Percentiles rank a stretch among this genome's conserved stretches.
These are phyloP conservation scores for Ophiosphaerella narmari DNA, from an alignment of 2,329 filamentous ascomycete species.

Conservation along the genomic window DNA sequence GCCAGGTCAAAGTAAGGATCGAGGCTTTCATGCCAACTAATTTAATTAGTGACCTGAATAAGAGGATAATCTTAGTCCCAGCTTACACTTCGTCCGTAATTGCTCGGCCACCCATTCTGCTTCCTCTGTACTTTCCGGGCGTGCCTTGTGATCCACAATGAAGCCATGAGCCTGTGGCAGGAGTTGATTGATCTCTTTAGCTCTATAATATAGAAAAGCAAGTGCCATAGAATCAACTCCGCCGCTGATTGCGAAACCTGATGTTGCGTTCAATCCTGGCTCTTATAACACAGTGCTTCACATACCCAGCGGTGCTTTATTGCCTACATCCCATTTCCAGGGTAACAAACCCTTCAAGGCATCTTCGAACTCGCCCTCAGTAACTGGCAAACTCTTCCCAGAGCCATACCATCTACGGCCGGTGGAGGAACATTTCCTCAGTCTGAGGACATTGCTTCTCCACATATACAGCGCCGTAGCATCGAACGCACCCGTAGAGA, in stretches of 20 bases:
- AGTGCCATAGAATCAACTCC: constrained; percentile 98
- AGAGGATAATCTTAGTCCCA: neutral
- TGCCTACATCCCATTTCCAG: constrained; percentile 1
- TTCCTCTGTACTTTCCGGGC: constrained; percentile 60
- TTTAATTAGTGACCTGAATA: constrained; percentile 11
- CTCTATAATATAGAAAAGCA: constrained; percentile 67
- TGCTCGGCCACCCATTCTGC: constrained; percentile 56
- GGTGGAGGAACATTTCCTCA: constrained; percentile 37
- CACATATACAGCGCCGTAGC: constrained; percentile 37
- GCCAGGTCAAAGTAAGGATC: constrained; percentile 47
- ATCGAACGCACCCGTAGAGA: constrained; percentile 12
- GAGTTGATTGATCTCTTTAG: constrained; percentile 6
- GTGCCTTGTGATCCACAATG: constrained; percentile 65
- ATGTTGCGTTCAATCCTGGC: constrained; percentile 3
- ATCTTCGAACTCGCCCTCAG: constrained; percentile 30
- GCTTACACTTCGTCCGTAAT: constrained; percentile 51
- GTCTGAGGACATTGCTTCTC: constrained; percentile 39
- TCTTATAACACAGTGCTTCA: neutral
- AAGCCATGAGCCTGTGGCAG: constrained; percentile 55
- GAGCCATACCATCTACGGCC: constrained; percentile 28
- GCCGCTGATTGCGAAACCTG: constrained; percentile 79
- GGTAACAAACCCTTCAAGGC: constrained; percentile 15
- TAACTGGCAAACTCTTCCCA: constrained; percentile 24
- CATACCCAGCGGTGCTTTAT: constrained; percentile 20
- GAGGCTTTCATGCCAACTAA: constrained; percentile 37